Evolutionary conservation across 345 rosid species (phyloP).

Genomic region (Gossypium mustelinum): DNA sequence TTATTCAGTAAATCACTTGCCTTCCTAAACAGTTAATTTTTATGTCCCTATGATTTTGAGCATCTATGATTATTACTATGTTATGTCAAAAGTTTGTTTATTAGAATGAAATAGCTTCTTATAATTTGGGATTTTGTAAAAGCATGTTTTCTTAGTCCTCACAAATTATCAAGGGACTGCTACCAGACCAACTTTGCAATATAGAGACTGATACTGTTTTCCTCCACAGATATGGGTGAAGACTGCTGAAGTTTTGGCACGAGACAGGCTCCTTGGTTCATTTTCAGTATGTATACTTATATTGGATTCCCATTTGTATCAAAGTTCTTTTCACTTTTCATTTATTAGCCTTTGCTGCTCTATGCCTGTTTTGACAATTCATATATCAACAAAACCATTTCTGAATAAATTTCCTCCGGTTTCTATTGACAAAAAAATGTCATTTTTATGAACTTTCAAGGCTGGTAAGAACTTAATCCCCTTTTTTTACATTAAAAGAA

Average conservation of each 20-base stretch:
- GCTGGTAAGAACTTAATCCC: neutral
- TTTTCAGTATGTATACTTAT: constrained; percentile 47
- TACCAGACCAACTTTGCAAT: too few species aligned
- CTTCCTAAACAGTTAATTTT: neutral
- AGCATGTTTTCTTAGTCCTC: neutral
- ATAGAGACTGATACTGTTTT: neutral
- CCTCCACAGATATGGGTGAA: constrained; percentile 83
- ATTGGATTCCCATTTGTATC: neutral
- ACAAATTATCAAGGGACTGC: neutral
- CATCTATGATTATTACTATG: neutral
- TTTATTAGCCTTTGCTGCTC: neutral
- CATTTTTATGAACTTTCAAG: neutral
- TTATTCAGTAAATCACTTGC: neutral
- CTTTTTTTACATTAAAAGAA: neutral
- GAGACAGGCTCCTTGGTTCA: constrained; percentile 89
- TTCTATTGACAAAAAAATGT: neutral
- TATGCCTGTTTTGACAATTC: neutral
- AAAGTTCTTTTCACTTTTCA: neutral
- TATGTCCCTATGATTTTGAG: neutral
- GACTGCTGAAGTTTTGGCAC: constrained; percentile 82
- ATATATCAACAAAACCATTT: neutral
- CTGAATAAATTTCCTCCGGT: neutral
- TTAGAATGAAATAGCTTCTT: neutral
- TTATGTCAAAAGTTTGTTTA: neutral
- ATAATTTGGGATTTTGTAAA: neutral